Evolutionary conservation across 352 stramenopile species (phyloP), one percentile per base, ranked within the genome.

Genomic region (Peronospora belbahrii): DNA sequence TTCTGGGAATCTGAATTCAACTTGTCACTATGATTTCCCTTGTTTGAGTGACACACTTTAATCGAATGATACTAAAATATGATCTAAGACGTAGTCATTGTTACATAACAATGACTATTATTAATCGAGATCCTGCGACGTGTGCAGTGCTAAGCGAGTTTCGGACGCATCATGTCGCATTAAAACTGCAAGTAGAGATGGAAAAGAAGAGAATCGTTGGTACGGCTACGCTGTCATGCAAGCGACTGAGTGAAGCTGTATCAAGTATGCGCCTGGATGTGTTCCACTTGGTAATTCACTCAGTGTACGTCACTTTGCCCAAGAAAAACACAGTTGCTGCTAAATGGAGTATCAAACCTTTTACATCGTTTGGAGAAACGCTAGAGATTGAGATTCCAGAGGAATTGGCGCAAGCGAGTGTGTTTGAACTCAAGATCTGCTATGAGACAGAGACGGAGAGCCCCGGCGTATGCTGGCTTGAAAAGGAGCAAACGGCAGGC

Each of bases 401-500:
- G 3, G 32, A 54, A 27, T 42, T 68, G 35, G 19, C 35, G 15
- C 37, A 39, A 11, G 41, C 44, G 0, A 44, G 8, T 15, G 30
- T 32, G 32, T 54, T 60, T 17, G 46, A 68, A 13, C 43, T 88
- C 28, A 47, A 47, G 32, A 73, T 91, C 36, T 48, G 67, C 32
- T 93, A 93, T 62, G 60, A 81, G 39, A 88, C 72, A 13, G 35
- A 78, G 4, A 33, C 43, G 2, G 68, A 81, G n/a, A 89, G 74
- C 27, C 75, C 79, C 0, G 79, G 74, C 5, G 75, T 94, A 22
- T 89, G 79, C 45, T 93, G 82, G 82, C 69, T 93, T 7, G 62
- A 76, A n/a, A 77, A 78, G 50, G 67, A 89, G 63, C 82, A 93
- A 49, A 93, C 82, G 2, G 79, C 82, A 9, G 82, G 80, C 47